A percentile compares a stretch with the other conserved stretches of the same genome.
Conservation (phyloP, 2,329 filamentous ascomycete species). For the Teratosphaeria nubilosa region DNA sequence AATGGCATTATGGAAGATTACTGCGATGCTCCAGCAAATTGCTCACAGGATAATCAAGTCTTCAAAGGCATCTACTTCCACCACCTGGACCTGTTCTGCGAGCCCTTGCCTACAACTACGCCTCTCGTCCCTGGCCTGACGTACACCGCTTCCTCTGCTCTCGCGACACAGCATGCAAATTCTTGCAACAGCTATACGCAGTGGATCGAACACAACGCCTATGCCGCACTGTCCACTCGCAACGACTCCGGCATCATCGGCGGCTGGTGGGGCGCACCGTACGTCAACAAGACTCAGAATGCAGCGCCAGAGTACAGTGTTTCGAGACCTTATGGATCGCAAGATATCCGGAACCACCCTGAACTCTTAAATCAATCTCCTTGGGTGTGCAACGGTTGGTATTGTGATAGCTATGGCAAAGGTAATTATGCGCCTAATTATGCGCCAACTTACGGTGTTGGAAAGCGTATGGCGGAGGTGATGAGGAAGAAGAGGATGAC, state of each 20-base stretch:
- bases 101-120: constrained; percentile 42
- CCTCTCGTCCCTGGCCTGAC: constrained; percentile 38
- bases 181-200: constrained; percentile 56
- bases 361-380: constrained; percentile 11
- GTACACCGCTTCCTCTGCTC: constrained; percentile 24
- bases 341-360: constrained; percentile 40
- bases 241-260: constrained; percentile 64
- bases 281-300: constrained; percentile 11
- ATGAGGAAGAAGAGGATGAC: not conserved
- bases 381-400: constrained; percentile 13
- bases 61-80: constrained; percentile 98
- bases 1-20: constrained; percentile 73
- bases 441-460: not conserved
- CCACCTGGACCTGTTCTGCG: constrained; percentile 73
- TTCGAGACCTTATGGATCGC: constrained; percentile 32
- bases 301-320: constrained; percentile 11
- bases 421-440: not conserved
- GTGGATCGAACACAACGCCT: constrained; percentile 73
- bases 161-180: constrained; percentile 40
- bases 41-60: constrained; percentile 74
- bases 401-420: constrained; percentile 1
- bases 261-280: constrained; percentile 64
- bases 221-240: constrained; percentile 60
- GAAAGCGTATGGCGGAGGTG: not conserved
- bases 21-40: constrained; percentile 66